Base-by-base conservation (phyloP, 2,329 filamentous ascomycete genomes). In the Paecilomyces fulvus region DNA sequence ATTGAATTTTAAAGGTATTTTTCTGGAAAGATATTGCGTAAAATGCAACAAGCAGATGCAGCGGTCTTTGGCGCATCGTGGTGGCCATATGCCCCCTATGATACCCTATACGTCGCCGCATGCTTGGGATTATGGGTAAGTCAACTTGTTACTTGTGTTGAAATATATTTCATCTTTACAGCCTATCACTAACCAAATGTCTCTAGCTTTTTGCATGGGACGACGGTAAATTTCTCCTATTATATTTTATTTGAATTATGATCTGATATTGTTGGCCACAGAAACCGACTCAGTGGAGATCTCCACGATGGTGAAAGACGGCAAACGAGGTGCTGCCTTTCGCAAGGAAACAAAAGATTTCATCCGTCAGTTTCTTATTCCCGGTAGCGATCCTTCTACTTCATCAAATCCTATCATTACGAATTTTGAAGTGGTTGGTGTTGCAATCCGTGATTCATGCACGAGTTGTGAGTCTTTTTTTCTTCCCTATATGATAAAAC, bases 41-140 rank as follows among this genome's bases (percentile, higher is more conserved):
- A 37, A 37, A 37, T 37, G 31, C 31, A 37, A 37, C 31, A 37
- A 37, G 31, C 31, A 12, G 11, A 37, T 37, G 11, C 31, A 37
- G 31, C 31, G 9, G 31, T 37, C 31, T 37, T 37, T 37, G 31
- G 31, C 31, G 31, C 31, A 14, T 37, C 31, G 12, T 37, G 11
- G 31, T 37, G 11, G 31, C 31, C 31, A 14, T 37, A 37, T 37
- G 31, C 31, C 11, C 12, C 11, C 9, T 37, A 37, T 14, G 31
- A 37, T 3, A 64, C 68, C 6, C 62, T 67, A 2, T 72, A 65
- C 25, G 67, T 69, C 43, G 65, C 64, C 4, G 59, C 64, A 1
- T 65, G 68, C 10, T 12, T 37, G 10, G 31, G 31, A 37, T 37
- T 37, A 37, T 37, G 31, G 31, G 31, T n/a, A 3, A 37, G 31